These are phyloP conservation scores for Antrodiella citrinella DNA, from an alignment of 768 basidiomycete species.

Conservation along the genomic window DNA sequence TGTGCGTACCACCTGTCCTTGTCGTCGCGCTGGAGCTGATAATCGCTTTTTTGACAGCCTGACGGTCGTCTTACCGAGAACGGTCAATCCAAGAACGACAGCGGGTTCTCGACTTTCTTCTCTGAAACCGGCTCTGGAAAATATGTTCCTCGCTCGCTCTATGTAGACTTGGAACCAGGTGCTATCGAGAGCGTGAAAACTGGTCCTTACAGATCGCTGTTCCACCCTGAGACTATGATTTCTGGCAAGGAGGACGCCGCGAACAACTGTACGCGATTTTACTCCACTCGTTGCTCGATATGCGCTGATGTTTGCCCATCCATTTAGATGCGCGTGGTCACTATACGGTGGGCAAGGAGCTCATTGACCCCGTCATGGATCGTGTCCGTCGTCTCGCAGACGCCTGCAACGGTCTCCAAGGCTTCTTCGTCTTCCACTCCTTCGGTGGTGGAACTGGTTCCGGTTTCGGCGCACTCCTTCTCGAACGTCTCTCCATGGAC, in stretches of 20 bases:
- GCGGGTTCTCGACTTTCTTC: slow-evolving; percentile 97
- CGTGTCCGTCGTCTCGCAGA: slow-evolving; percentile 91
- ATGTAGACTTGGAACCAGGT: slow-evolving; percentile 93
- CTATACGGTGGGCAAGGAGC: slow-evolving; percentile 97
- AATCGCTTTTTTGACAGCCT: slow-evolving; percentile 58
- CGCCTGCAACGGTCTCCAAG: slow-evolving; percentile 94
- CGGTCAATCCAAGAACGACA: slow-evolving; percentile 62
- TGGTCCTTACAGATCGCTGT: slow-evolving; percentile 86
- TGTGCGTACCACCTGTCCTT: slow-evolving; percentile 41
- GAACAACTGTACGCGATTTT: slow-evolving; percentile 80
- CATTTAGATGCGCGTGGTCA: slow-evolving; percentile 88
- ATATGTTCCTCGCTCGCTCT: slow-evolving; percentile 93
- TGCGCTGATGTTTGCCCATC: too few relatives aligned
- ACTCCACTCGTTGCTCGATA: slow-evolving; percentile 8
- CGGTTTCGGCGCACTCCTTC: slow-evolving; percentile 92
- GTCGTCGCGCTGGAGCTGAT: slow-evolving; percentile 6
- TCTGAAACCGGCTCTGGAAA: slow-evolving; percentile 91
- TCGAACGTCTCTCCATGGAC: slow-evolving; percentile 92
- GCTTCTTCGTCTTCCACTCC: slow-evolving; percentile 99
- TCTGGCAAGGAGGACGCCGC: slow-evolving; percentile 99
- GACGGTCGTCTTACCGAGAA: slow-evolving; percentile 81
- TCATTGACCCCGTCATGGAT: slow-evolving; percentile 95
- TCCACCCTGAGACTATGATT: slow-evolving; percentile 96
- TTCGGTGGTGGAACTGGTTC: slow-evolving; percentile 99
- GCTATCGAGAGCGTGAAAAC: slow-evolving; percentile 93